phyloP scores from a whole-genome alignment of 176 grass and related monocot genomes.

The Chrysopogon serrulatus region DNA sequence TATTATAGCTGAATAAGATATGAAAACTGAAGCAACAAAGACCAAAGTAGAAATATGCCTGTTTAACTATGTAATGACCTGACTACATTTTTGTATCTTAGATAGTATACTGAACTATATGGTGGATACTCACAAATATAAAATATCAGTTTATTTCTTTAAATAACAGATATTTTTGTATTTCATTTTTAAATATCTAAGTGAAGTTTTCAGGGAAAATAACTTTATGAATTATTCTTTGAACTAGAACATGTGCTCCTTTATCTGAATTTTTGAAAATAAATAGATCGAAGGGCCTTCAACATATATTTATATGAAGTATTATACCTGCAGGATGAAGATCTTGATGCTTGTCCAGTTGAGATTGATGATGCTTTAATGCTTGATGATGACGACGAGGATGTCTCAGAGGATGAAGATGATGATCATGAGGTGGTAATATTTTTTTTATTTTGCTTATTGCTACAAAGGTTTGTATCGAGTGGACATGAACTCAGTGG shows the following conservation, averaged over 20 bases:
- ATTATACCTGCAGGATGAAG: constrained; percentile 53
- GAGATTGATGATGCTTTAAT: constrained; percentile 78
- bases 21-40: not conserved
- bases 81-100: not conserved
- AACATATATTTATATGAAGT: not conserved
- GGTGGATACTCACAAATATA: not conserved
- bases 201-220: not conserved
- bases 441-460: not conserved
- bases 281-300: not conserved
- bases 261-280: not conserved
- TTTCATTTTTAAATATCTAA: not conserved
- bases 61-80: not conserved
- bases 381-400: constrained; percentile 80
- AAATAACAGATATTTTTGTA: not conserved
- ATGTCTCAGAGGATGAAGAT: constrained; percentile 81
- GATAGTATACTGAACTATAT: not conserved
- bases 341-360: constrained; percentile 62
- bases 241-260: not conserved
- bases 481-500: constrained; percentile 1
- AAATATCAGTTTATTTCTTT: not conserved
- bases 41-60: not conserved
- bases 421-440: constrained; percentile 53
- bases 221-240: not conserved
- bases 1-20: not conserved
- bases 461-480: not conserved